phyloP scores from a whole-genome alignment of 2,329 filamentous ascomycete genomes.

The Aspergillus ruber region DNA sequence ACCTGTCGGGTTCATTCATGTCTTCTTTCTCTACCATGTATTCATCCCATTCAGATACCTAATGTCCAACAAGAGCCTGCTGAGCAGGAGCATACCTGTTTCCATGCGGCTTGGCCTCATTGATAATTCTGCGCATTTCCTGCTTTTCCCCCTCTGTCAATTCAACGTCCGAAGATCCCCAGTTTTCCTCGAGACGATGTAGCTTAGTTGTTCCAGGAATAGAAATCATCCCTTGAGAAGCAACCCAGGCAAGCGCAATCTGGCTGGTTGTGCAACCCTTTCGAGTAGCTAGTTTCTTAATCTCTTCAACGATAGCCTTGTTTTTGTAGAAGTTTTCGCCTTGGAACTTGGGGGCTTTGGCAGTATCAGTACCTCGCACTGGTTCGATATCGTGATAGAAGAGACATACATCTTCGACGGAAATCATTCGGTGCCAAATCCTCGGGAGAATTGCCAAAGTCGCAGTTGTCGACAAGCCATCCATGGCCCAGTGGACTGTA shows the following conservation, averaged over 20 bases:
- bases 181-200: slow-evolving; percentile 36
- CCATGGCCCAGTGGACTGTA: slow-evolving; percentile 45
- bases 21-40: too few species aligned
- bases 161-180: slow-evolving; percentile 30
- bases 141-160: slow-evolving; percentile 33
- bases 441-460: slow-evolving; percentile 34
- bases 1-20: too few species aligned
- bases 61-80: background rate
- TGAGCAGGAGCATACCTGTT: slow-evolving; percentile 23
- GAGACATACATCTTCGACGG: slow-evolving; percentile 28
- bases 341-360: slow-evolving; percentile 28
- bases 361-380: background rate
- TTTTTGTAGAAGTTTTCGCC: slow-evolving; percentile 44
- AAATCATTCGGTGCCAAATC: slow-evolving; percentile 43
- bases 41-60: background rate
- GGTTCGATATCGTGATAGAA: too few species aligned
- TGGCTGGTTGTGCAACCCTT: slow-evolving; percentile 31
- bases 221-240: slow-evolving; percentile 37
- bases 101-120: slow-evolving; percentile 32
- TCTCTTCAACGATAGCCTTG: slow-evolving; percentile 35
- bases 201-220: slow-evolving; percentile 44
- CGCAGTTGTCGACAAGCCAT: slow-evolving; percentile 43
- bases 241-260: slow-evolving; percentile 37
- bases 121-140: slow-evolving; percentile 35
- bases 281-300: slow-evolving; percentile 32